A percentile compares a stretch with the other conserved stretches of the same genome.
These are phyloP conservation scores for Casuarina glauca DNA, from an alignment of 306 rosid genomes.

Conservation along the genomic window DNA sequence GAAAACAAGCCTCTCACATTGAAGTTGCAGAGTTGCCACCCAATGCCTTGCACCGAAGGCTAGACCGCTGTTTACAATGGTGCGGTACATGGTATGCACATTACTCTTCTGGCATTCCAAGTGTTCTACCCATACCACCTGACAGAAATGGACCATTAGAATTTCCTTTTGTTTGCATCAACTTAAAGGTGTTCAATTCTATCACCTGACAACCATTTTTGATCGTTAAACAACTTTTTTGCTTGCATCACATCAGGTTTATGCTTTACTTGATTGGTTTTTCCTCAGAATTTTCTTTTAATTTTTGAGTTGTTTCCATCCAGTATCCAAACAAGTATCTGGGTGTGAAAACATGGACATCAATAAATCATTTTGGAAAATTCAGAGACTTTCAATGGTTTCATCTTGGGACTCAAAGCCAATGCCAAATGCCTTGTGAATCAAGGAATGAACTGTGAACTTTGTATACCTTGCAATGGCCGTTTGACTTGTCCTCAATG, in stretches of 20 bases:
- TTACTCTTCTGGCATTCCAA: slow-evolving; percentile 82
- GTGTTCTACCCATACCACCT: slow-evolving; percentile 97
- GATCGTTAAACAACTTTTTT: neutral
- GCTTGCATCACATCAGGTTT: neutral
- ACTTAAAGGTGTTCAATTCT: no score
- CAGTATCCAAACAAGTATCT: neutral
- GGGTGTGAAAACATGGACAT: neutral
- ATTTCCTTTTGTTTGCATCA: neutral
- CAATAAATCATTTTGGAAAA: neutral
- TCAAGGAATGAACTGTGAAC: no score
- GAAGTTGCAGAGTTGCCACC: slow-evolving; percentile 87
- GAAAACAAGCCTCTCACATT: slow-evolving; percentile 76
- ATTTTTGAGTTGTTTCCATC: slow-evolving; percentile 35
- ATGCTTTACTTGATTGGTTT: slow-evolving; percentile 18
- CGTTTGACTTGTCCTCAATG: slow-evolving; percentile 88
- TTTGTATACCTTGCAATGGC: slow-evolving; percentile 83
- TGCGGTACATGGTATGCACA: slow-evolving; percentile 73
- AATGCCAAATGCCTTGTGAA: neutral
- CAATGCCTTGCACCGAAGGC: slow-evolving; percentile 98
- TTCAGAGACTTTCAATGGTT: neutral
- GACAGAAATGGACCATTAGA: slow-evolving; percentile 9
- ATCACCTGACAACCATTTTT: slow-evolving; percentile 50
- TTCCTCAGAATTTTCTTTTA: slow-evolving; percentile 25
- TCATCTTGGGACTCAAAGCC: neutral
- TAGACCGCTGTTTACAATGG: slow-evolving; percentile 70